Conservation (phyloP, 331 rosid genomes). For the Stylosanthes scabra region DNA sequence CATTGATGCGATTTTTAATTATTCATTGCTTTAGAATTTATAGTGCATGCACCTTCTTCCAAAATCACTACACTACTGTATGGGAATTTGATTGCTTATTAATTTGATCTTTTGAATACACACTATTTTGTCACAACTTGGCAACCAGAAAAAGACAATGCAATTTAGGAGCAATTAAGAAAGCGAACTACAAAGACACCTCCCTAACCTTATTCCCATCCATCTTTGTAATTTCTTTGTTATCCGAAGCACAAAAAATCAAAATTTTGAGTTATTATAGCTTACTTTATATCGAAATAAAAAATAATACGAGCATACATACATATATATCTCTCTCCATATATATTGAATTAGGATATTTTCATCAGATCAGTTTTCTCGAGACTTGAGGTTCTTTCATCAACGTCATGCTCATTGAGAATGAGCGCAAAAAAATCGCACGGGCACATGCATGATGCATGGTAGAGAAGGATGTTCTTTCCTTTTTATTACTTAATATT, state of each 20-base stretch:
- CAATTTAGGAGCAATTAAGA: no score
- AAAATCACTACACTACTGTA: no score
- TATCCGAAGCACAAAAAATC: slow-evolving; percentile 4
- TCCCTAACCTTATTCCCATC: neutral
- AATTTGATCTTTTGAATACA: no score
- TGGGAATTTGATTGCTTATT: no score
- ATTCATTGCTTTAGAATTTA: no score
- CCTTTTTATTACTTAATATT: no score
- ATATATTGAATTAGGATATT: neutral
- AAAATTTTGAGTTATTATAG: neutral
- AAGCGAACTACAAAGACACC: neutral
- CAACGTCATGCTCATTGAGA: neutral
- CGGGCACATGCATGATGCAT: neutral
- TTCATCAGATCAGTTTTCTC: neutral
- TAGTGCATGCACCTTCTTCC: no score
- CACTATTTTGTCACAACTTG: no score
- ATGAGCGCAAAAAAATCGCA: neutral
- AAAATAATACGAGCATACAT: neutral
- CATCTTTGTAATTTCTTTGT: neutral
- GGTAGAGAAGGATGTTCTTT: neutral
- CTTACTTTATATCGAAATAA: neutral
- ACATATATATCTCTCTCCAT: no score
- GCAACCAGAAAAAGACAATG: no score
- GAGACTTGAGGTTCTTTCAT: neutral
- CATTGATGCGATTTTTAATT: no score